Evolutionary conservation across 2,329 filamentous ascomycete genomes (phyloP).

Genomic region (Hypoxylon sp.): DNA sequence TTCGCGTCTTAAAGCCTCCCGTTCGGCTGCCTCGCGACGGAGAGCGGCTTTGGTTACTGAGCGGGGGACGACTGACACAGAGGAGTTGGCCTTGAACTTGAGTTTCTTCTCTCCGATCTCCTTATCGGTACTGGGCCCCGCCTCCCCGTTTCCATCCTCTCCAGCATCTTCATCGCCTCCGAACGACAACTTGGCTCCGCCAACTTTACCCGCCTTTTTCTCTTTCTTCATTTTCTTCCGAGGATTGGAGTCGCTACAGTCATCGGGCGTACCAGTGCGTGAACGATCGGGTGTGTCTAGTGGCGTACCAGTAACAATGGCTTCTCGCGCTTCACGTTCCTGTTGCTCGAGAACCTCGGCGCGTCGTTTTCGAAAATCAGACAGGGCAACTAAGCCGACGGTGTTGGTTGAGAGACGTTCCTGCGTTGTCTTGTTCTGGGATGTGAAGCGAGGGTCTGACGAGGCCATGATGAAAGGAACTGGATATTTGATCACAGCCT

Average conservation of each 20-base stretch:
- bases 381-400: conserved; percentile 90
- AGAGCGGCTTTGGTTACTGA: conserved; percentile 78
- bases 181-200: conserved; percentile 72
- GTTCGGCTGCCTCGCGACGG: conserved; percentile 80
- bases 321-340: conserved; percentile 82
- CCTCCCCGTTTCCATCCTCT: conserved; percentile 65
- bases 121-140: conserved; percentile 38
- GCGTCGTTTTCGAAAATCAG: conserved; percentile 95
- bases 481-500: neutral
- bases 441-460: conserved; percentile 74
- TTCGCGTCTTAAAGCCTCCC: conserved; percentile 81
- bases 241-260: conserved; percentile 56
- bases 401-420: conserved; percentile 88
- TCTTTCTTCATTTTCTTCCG: conserved; percentile 64
- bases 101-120: conserved; percentile 52
- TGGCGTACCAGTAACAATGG: conserved; percentile 59
- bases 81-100: conserved; percentile 74
- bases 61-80: conserved; percentile 77
- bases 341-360: conserved; percentile 94
- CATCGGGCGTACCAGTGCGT: conserved; percentile 64
- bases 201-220: conserved; percentile 58
- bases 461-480: conserved; percentile 40
- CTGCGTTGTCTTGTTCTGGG: conserved; percentile 82
- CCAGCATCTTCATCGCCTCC: conserved; percentile 72
- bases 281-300: conserved; percentile 64